These are phyloP conservation scores for Chamaecyparis obtusa DNA, from an alignment of 75 land plant genomes.

Conservation along the genomic window DNA sequence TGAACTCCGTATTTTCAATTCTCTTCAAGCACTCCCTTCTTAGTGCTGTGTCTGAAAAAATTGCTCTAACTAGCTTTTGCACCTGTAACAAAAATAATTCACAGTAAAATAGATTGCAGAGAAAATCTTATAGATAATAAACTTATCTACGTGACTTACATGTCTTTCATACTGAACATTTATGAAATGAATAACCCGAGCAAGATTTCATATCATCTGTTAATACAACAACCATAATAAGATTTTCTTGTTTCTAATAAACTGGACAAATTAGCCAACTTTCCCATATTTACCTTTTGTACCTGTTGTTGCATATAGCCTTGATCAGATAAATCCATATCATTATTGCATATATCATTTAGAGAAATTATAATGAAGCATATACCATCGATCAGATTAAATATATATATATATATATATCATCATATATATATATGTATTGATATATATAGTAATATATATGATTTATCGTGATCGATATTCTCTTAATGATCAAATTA, in stretches of 20 bases:
- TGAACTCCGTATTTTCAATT: background rate
- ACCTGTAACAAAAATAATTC: background rate
- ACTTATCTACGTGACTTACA: background rate
- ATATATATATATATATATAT: too few species aligned
- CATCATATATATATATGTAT: too few species aligned
- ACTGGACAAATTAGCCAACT: too few species aligned
- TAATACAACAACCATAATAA: background rate
- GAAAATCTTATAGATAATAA: background rate
- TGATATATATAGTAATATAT: too few species aligned
- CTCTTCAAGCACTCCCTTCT: constrained; percentile 5
- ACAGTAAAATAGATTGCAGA: background rate
- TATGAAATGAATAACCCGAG: background rate
- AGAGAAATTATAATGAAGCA: too few species aligned
- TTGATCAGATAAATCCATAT: too few species aligned
- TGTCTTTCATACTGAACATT: background rate
- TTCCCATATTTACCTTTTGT: too few species aligned
- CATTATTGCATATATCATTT: too few species aligned
- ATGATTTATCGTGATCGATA: too few species aligned
- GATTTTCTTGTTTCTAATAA: background rate
- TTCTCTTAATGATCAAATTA: too few species aligned
- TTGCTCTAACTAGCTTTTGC: constrained; percentile 8
- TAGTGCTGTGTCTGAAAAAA: constrained; percentile 2
- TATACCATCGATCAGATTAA: too few species aligned
- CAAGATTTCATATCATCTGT: background rate
- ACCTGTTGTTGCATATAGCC: too few species aligned